These are phyloP conservation scores for Trichosporon coremiiforme DNA, from an alignment of 1,284 basidiomycete species.

Conservation along the genomic window DNA sequence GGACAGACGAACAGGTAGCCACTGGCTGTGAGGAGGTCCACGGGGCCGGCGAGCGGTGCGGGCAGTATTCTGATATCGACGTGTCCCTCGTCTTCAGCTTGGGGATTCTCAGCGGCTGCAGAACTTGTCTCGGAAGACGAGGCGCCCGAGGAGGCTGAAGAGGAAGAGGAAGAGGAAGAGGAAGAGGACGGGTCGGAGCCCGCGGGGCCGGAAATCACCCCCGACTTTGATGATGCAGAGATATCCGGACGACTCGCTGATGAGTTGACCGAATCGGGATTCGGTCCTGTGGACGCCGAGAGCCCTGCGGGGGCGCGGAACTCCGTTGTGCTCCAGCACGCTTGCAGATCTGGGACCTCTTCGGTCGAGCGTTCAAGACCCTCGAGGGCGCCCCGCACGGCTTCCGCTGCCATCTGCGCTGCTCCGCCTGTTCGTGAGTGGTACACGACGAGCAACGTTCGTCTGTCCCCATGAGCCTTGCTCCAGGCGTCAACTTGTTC, in stretches of 20 bases:
- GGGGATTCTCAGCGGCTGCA: neutral
- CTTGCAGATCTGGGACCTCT: neutral
- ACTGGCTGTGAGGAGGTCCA: slow-evolving; percentile 24
- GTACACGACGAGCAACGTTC: slow-evolving; percentile 36
- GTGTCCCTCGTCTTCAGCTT: neutral
- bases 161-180: no score
- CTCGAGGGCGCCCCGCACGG: slow-evolving; percentile 24
- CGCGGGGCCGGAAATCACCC: neutral
- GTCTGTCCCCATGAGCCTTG: neutral
- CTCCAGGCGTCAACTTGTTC: neutral
- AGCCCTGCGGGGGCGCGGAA: neutral
- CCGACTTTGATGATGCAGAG: neutral
- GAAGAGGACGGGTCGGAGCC: neutral
- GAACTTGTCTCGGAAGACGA: neutral
- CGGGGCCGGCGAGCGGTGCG: slow-evolving; percentile 23
- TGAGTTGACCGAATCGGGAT: slow-evolving; percentile 8
- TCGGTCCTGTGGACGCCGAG: neutral
- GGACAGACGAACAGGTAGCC: slow-evolving; percentile 29
- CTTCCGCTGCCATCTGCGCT: slow-evolving; percentile 28
- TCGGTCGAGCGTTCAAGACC: slow-evolving; percentile 16
- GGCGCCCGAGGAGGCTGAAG: neutral
- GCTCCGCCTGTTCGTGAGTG: slow-evolving; percentile 30
- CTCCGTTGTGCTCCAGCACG: neutral
- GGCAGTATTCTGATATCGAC: slow-evolving; percentile 13
- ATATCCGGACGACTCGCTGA: neutral